Conservation (phyloP, 371 early-diverging fungal species). For the Mucor piriformis region DNA sequence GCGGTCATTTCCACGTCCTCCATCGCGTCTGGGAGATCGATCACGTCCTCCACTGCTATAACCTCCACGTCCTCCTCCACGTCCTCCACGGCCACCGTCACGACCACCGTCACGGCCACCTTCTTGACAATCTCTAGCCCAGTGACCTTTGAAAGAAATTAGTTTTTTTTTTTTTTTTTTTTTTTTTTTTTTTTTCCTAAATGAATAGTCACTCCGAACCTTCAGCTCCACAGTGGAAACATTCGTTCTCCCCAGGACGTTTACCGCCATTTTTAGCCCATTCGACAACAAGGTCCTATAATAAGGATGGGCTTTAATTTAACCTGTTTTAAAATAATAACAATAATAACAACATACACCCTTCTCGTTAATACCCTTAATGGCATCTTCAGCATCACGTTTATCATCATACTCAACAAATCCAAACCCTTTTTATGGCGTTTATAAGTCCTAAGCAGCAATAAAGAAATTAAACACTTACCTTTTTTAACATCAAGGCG, state of each 20-base stretch:
- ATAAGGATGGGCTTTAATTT: not conserved
- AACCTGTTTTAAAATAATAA: too few species aligned
- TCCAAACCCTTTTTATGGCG: constrained; percentile 58
- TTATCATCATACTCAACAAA: constrained; percentile 76
- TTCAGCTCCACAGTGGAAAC: constrained; percentile 70
- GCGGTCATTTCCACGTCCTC: constrained; percentile 30
- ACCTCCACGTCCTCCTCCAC: constrained; percentile 12
- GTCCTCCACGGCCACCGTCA: constrained; percentile 15
- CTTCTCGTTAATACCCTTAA: constrained; percentile 61
- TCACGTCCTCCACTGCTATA: constrained; percentile 32
- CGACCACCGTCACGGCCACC: constrained; percentile 21
- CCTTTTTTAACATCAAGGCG: constrained; percentile 71
- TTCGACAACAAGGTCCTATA: constrained; percentile 59
- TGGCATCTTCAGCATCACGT: constrained; percentile 74
- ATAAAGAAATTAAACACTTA: constrained; percentile 7
- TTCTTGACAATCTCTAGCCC: constrained; percentile 74
- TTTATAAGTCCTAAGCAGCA: constrained; percentile 27
- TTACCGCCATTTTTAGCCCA: constrained; percentile 65
- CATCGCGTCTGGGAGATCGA: constrained; percentile 29
- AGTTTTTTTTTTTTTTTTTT: not conserved
- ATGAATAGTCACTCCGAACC: constrained; percentile 33
- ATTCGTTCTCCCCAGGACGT: constrained; percentile 59
- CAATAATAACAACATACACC: constrained; percentile 21
- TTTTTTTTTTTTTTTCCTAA: not conserved
- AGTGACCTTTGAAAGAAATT: constrained; percentile 56